Base-by-base conservation (phyloP, 768 basidiomycete genomes). In the Leccinum truebloodii region DNA sequence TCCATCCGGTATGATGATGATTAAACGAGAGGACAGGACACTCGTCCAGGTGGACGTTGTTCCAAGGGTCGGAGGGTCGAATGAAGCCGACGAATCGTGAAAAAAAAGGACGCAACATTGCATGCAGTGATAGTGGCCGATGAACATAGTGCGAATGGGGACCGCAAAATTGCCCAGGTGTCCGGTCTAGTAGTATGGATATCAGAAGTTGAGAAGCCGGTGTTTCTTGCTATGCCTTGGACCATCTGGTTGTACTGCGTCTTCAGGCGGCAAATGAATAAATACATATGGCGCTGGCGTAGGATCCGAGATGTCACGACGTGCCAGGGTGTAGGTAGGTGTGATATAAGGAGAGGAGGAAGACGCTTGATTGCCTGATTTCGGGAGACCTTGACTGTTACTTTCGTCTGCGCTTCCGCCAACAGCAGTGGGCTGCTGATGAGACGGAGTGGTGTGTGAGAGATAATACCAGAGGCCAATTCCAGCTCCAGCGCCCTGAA, bases 381-480 rank as follows among this genome's bases (percentile, higher is more conserved):
- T 53, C 22, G 70, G 20, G 37, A 72, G 44, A 3, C 63, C 58
- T 9, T 44, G 41, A 4, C 44, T 20, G 44, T 68, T 64, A 5
- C 75, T 74, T 66, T 86, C 79, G 39, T 79, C 71, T 12, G 81
- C 85, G 55, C 80, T 81, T 14, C 90, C 90, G 30, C 90, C 90
- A 57, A 92, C 71, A 9, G 82, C 83, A 4, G 74, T 84, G 4
- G 90, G 91, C 13, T 73, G 76, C 49, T 80, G 76, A 68, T 86
- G 79, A 50, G 75, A 65, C 7, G 82, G 71, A 26, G 73, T 70
- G 49, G 81, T 81, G 63, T 86, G 84, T 10, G 86, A 78, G 28
- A 85, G 59, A 62, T 83, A 88, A 73, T 82, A 81, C 35, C 85
- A 89, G 16, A 88, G 65, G 24, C 80, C 88, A 20, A 87, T 78